Evolutionary conservation across 164 flowering plant genomes (phyloP).

Genomic region (Berberis vulgaris): DNA sequence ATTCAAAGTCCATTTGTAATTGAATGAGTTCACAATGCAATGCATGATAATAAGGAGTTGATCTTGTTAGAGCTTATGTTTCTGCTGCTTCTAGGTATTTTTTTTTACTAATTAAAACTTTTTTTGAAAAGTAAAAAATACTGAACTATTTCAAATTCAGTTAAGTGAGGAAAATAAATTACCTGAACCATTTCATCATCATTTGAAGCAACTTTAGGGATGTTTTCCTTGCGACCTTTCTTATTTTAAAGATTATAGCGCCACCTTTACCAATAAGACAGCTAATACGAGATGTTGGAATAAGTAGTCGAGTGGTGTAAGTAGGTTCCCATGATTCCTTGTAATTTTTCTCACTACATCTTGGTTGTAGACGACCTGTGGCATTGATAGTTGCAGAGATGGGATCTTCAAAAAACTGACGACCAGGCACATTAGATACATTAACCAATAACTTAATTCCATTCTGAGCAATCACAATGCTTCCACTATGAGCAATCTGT

Average conservation of each 20-base stretch:
- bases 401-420: constrained; percentile 70
- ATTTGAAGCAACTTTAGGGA: constrained; percentile 80
- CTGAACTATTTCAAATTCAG: too few relatives aligned
- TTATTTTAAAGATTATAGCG: constrained; percentile 76
- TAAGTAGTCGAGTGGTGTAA: constrained; percentile 75
- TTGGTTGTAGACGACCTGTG: constrained; percentile 79
- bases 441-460: too few relatives aligned
- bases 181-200: constrained; percentile 99
- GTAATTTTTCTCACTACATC: constrained; percentile 82
- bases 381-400: constrained; percentile 82
- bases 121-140: too few relatives aligned
- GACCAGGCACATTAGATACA: constrained; percentile 4
- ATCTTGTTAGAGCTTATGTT: too few relatives aligned
- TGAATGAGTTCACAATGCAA: too few relatives aligned
- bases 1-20: too few relatives aligned
- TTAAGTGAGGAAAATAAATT: too few relatives aligned
- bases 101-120: too few relatives aligned
- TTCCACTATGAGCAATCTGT: too few relatives aligned
- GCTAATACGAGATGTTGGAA: constrained; percentile 81
- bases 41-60: too few relatives aligned
- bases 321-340: constrained; percentile 74
- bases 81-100: too few relatives aligned
- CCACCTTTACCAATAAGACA: constrained; percentile 98
- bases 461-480: too few relatives aligned
- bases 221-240: constrained; percentile 67